A percentile compares a stretch with the other conserved stretches of the same genome.
These are phyloP conservation scores for Plasmodium gonderi DNA, from an alignment of 169 alveolate species.

Conservation along the genomic window DNA sequence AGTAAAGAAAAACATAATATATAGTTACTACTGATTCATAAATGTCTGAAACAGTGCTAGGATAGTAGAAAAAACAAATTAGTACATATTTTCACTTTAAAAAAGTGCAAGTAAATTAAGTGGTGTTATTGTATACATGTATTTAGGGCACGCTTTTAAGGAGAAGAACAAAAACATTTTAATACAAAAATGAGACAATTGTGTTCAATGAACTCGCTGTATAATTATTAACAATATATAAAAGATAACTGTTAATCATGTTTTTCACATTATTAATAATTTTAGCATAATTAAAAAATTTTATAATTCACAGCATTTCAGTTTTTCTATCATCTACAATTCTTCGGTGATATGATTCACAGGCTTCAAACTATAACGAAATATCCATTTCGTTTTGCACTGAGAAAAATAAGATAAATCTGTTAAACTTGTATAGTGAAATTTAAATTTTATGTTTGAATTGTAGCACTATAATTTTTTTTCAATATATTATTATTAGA, in stretches of 20 bases:
- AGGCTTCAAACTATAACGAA: background rate
- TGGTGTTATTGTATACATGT: background rate
- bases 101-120: background rate
- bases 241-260: background rate
- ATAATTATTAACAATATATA: background rate
- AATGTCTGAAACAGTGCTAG: background rate
- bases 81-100: background rate
- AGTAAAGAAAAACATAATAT: background rate
- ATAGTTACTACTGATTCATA: background rate
- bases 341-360: background rate
- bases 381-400: background rate
- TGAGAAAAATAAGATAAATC: background rate
- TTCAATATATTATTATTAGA: background rate
- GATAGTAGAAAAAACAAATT: background rate
- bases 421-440: background rate
- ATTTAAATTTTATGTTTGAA: background rate
- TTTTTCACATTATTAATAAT: background rate
- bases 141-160: background rate
- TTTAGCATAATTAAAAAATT: background rate
- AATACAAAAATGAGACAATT: background rate
- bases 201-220: background rate
- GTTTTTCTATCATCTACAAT: background rate
- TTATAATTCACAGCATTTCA: background rate
- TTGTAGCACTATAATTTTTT: background rate
- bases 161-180: background rate